Conservation (phyloP, 1,139 yeast genomes). For the Yamadazyma spencermartinsiae region DNA sequence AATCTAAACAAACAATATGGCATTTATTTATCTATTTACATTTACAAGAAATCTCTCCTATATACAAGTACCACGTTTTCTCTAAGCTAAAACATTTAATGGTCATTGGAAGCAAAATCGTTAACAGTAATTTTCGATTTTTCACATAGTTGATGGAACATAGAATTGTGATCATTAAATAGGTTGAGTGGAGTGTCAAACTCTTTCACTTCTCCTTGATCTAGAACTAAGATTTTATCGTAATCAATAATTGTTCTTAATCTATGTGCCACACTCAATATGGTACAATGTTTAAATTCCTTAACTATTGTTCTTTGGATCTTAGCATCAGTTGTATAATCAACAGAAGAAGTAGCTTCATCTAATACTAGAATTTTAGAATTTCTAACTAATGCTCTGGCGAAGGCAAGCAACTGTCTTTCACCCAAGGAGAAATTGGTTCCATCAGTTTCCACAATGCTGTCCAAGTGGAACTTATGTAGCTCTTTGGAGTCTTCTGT, state of each 20-base stretch:
- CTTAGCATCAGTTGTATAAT: conserved; percentile 71
- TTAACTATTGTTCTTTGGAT: conserved; percentile 43
- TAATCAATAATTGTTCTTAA: conserved; percentile 18
- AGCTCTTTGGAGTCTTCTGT: conserved; percentile 11
- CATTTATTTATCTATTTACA: no score
- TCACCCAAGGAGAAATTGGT: conserved; percentile 76
- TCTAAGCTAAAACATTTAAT: no score
- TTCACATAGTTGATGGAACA: conserved; percentile 41
- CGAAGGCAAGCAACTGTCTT: conserved; percentile 71
- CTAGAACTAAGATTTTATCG: conserved; percentile 54
- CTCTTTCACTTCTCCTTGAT: conserved; percentile 50
- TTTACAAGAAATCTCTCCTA: not conserved
- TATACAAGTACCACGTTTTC: not conserved
- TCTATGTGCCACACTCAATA: conserved; percentile 19
- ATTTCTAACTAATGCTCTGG: conserved; percentile 74
- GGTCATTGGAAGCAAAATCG: conserved; percentile 9
- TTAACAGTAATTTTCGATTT: conserved; percentile 25
- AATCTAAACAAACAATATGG: not conserved
- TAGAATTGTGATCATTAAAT: conserved; percentile 34
- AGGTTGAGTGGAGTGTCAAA: conserved; percentile 49
- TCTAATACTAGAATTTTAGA: conserved; percentile 69
- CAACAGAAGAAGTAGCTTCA: conserved; percentile 84
- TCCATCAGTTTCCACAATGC: conserved; percentile 72
- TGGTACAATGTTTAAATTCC: conserved; percentile 17
- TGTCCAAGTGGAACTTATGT: conserved; percentile 68